Conservation (phyloP, 257 asterid genomes). For the Rhazya stricta region DNA sequence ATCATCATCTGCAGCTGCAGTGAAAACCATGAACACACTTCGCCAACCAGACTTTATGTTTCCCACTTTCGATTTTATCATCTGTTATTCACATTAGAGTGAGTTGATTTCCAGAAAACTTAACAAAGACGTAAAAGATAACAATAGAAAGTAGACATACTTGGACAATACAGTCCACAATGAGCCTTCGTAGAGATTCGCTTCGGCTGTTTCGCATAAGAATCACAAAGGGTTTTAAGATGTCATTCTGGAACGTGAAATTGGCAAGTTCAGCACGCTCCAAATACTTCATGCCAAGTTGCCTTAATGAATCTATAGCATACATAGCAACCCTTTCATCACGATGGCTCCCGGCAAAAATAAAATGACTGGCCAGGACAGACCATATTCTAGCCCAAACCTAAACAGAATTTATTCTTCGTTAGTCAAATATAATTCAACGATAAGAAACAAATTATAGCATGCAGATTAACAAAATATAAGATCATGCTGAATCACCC, state of each 20-base stretch:
- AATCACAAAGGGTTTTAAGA: conserved; percentile 89
- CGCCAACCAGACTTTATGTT: conserved; percentile 99
- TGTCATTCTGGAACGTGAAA: conserved; percentile 99
- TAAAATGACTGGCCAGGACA: conserved; percentile 87
- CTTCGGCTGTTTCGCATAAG: conserved; percentile 93
- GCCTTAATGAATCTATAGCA: conserved; percentile 97
- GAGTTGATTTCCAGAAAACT: conserved; percentile 24
- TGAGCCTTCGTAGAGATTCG: conserved; percentile 83
- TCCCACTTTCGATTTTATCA: conserved; percentile 98
- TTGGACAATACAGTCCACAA: conserved; percentile 97
- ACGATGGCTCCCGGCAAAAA: conserved; percentile 97
- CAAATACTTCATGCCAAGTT: conserved; percentile 95
- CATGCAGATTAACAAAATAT: conserved; percentile 1
- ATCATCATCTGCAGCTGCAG: conserved; percentile 98
- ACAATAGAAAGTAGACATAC: conserved; percentile 43
- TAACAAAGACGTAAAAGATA: conserved; percentile 12
- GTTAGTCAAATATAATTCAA: conserved; percentile 5
- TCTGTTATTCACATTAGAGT: conserved; percentile 51
- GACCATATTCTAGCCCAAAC: conserved; percentile 99
- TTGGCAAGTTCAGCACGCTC: conserved; percentile 99
- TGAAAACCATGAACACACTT: conserved; percentile 97
- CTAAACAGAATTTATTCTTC: conserved; percentile 33
- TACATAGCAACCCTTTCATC: conserved; percentile 99
- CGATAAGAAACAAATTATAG: background rate
- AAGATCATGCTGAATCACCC: background rate